Evolutionary conservation across 768 basidiomycete species (phyloP), one percentile per base, ranked within the genome.

Genomic region (Psilocybe subaeruginosa): DNA sequence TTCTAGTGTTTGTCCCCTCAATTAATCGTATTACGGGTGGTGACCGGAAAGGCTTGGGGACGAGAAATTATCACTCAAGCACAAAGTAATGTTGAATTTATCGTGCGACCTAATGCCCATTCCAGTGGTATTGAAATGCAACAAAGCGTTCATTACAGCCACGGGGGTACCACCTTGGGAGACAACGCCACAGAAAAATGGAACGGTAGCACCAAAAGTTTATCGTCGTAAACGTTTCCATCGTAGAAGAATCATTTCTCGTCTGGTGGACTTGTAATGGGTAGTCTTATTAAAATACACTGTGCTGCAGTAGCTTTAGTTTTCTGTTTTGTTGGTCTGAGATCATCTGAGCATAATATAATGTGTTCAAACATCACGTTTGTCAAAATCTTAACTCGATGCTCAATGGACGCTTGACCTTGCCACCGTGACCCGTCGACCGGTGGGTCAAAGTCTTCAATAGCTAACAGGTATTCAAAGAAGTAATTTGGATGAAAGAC

Each of bases 21-120:
- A 35, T 54, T 71, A 19, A 71, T 71, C 47, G 65, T 71, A 12
- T 62, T 67, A 51, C 66, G 70, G 14, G 68, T 71, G 4, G 66
- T 69, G 23, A 67, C 64, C 30, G 70, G 70, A 2, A 65, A 60
- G 31, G 70, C 68, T 17, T 69, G 70, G 70, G 64, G 62, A 17
- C 59, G 64, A 29, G 70, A 69, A 48, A 61, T 68, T 23, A 59
- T 70, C 39, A 62, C 69, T 8, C 67, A 68, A 59, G 67, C 65
- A 6, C 65, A 68, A 54, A 69, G 68, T 58, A 62, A 63, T 19
- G 66, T 68, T 14, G 63, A 65, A 27, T 69, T 69, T 58, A 59
- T 60, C 48, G 56, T 64, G 19, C 64, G 59, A 31, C 68, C 62
- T 17, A 41, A 54, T 19, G 61, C 31, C 19, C 64, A 63, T 27